Evolutionary conservation across 1,139 yeast genomes (phyloP).

Genomic region (Sugiyamaella novakii): DNA sequence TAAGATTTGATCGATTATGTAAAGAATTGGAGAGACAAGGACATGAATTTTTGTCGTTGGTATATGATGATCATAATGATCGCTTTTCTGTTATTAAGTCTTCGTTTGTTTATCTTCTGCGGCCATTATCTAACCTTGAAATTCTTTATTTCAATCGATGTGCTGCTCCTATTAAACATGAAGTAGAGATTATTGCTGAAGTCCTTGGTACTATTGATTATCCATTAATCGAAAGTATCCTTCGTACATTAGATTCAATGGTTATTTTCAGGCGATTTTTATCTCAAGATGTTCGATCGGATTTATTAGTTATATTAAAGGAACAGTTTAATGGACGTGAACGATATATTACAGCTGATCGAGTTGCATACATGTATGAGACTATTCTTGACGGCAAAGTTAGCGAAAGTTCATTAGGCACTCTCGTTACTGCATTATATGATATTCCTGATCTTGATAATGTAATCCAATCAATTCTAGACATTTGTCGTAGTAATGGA

Average conservation of each 20-base stretch:
- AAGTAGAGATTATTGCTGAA: slow-evolving; percentile 19
- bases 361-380: slow-evolving; percentile 28
- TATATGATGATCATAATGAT: slow-evolving; percentile 29
- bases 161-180: slow-evolving; percentile 25
- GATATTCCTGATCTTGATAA: slow-evolving; percentile 29
- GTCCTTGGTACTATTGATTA: slow-evolving; percentile 15
- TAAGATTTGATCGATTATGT: slow-evolving; percentile 62
- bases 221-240: slow-evolving; percentile 22
- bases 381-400: slow-evolving; percentile 26
- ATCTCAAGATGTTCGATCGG: slow-evolving; percentile 22
- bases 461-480: slow-evolving; percentile 17
- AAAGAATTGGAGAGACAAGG: slow-evolving; percentile 63
- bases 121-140: slow-evolving; percentile 32
- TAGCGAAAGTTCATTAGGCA: slow-evolving; percentile 27
- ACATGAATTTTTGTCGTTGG: slow-evolving; percentile 56
- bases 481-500: not conserved
- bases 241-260: slow-evolving; percentile 27
- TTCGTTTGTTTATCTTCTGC: slow-evolving; percentile 29
- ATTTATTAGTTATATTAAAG: slow-evolving; percentile 22
- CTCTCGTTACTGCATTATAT: slow-evolving; percentile 28
- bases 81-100: slow-evolving; percentile 30
- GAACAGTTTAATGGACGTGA: slow-evolving; percentile 27
- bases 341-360: slow-evolving; percentile 28
- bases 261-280: slow-evolving; percentile 25
- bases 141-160: slow-evolving; percentile 31